Base-by-base conservation (phyloP, 164 flowering plant genomes). In the Warburgia ugandensis region DNA sequence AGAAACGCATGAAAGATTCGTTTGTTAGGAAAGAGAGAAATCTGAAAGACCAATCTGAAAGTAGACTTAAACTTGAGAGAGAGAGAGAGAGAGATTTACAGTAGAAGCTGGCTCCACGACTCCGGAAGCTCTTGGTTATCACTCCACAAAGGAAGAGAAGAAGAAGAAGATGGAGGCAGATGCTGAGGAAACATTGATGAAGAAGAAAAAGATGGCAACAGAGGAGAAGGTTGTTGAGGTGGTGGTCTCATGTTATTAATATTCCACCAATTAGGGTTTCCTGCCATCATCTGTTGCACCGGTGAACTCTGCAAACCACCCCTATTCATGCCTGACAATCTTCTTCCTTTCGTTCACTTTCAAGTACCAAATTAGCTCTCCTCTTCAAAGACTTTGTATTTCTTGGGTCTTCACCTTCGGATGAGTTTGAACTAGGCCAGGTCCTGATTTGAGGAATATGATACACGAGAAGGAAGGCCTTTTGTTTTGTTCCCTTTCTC, bases 71-170 rank as follows among this genome's bases (percentile, higher is more conserved):
- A n/a, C n/a, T n/a, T 26, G 32, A 23, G 38, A 67, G 40, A 51
- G 53, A 66, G 61, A 56, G 42, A 58, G 53, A 56, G 51, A 29
- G 58, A 54, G 58, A 45, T 40, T 68, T 72, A 79, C 81, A 73
- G 19, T 29, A 82, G 84, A 0, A 87, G 76, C 50, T 87, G 90
- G 70, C 90, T 82, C 96, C 87, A 84, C 20, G 96, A 77, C 70
- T 81, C 79, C n/a, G 85, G 84, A 68, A 71, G 70, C n/a, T 58
- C 70, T 43, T 62, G 68, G 53, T 52, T 56, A 58, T 67, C 73
- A 64, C 62, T 63, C 70, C 68, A 20, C 56, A 69, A 63, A 26
- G 35, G 28, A 14, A 70, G 40, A 56, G 79, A 70, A 61, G 74
- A 60, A 28, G 69, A 47, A 2, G 73, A 53, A 40, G 69, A 19